Evolutionary conservation across 768 basidiomycete genomes (phyloP), one percentile per base, ranked within the genome.

Genomic region (Collybiopsis luxurians): DNA sequence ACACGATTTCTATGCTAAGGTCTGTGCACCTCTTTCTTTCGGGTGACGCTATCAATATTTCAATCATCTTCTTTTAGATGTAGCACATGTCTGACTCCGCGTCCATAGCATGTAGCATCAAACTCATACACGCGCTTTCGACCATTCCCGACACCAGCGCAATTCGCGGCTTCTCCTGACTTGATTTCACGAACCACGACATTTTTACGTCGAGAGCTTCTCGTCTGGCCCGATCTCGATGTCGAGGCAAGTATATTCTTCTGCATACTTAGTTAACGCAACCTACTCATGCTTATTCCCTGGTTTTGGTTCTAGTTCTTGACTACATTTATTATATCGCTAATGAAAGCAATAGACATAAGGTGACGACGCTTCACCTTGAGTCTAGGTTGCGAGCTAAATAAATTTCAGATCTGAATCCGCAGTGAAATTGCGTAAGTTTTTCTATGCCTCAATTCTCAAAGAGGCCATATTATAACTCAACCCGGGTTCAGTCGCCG

Each of bases 291-390:
- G n/a, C n/a, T n/a, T n/a, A n/a, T n/a, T n/a, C n/a, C n/a, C n/a
- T 17, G 27, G 46, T 58, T 53, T 55, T 57, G 39, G 11, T 53
- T 42, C 38, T 40, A 94, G 90, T 98, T 95, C 70, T 77, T 98
- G 53, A 94, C 91, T 12, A 90, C 86, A 2, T 92, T 95, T 72
- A 91, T 85, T 19, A 73, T 96, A 51, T 92, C 93, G 1, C 76
- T 98, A 63, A 92, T 98, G 86, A 92, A 93, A 71, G 81, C 90
- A 2, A 84, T 97, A 54, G 95, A 98, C 72, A 90, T 98, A 56
- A 90, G 31, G 31, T 34, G 31, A 34, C n/a, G n/a, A n/a, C n/a
- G n/a, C n/a, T n/a, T 34, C 31, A 34, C 13, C 31, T 6, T 34
- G 31, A 6, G 5, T 34, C 13, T 34, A 6, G 31, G 31, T 34